Conservation (phyloP, 768 basidiomycete species). For the Mycena maculata region DNA sequence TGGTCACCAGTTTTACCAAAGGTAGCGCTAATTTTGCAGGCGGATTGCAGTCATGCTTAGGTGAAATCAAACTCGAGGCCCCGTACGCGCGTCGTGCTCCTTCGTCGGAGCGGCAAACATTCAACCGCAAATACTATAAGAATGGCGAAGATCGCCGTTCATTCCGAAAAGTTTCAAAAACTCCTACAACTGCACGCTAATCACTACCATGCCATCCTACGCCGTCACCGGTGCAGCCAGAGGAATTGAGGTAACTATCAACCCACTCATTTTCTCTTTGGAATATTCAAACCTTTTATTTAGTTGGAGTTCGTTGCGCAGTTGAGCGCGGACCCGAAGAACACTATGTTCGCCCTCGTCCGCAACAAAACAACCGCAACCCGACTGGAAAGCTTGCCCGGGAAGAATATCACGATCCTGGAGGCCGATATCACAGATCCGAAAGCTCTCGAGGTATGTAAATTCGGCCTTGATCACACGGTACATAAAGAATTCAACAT, state of each 20-base stretch:
- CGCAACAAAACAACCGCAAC: conserved; percentile 4
- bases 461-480: accelerated
- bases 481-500: neutral
- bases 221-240: conserved; percentile 13
- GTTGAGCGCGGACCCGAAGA: conserved; percentile 6
- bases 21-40: too few relatives aligned
- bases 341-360: conserved; percentile 18
- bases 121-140: too few relatives aligned
- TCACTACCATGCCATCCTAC: conserved; percentile 17
- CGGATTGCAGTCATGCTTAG: too few relatives aligned
- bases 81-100: too few relatives aligned
- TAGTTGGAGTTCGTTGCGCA: conserved; percentile 22
- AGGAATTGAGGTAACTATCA: conserved; percentile 18
- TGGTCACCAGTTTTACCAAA: too few relatives aligned
- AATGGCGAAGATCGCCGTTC: too few relatives aligned
- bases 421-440: conserved; percentile 19
- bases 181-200: too few relatives aligned
- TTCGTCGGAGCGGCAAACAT: too few relatives aligned
- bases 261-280: too few relatives aligned
- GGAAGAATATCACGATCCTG: conserved; percentile 15
- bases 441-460: conserved; percentile 1
- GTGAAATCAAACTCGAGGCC: too few relatives aligned
- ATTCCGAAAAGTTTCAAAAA: too few relatives aligned
- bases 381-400: neutral
- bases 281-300: too few relatives aligned